A percentile compares a stretch with the other conserved stretches of the same genome.
These are phyloP conservation scores for Triticum timopheevii DNA, from an alignment of 176 grass and related monocot species.

Conservation along the genomic window DNA sequence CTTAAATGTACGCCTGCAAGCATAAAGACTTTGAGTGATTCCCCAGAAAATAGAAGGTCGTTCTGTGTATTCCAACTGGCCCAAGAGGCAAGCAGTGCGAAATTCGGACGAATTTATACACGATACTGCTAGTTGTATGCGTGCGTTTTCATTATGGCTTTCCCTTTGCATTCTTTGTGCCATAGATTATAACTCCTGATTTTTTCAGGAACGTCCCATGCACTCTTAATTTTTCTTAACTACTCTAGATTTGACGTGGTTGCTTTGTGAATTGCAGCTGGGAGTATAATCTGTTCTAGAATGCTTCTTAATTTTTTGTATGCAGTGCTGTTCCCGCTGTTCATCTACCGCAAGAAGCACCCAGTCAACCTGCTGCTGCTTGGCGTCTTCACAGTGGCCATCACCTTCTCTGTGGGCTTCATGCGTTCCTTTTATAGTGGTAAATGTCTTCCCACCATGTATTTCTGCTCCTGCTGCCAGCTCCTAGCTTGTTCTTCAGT, in stretches of 20 bases:
- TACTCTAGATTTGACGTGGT: too few species aligned
- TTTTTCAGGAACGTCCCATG: not conserved
- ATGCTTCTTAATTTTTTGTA: too few species aligned
- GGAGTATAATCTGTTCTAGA: too few species aligned
- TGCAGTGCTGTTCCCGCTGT: slow-evolving; percentile 49
- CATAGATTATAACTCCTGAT: not conserved
- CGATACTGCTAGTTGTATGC: too few species aligned
- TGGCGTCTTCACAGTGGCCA: slow-evolving; percentile 59
- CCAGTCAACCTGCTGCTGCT: slow-evolving; percentile 74
- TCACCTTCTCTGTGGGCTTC: slow-evolving; percentile 71
- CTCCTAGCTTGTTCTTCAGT: not conserved
- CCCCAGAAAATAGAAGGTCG: too few species aligned
- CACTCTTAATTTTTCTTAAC: not conserved
- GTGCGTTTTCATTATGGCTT: too few species aligned
- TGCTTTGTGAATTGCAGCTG: too few species aligned
- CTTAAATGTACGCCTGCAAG: too few species aligned
- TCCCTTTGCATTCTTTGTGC: not conserved
- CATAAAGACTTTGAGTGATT: too few species aligned
- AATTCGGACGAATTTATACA: too few species aligned
- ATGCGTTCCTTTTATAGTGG: slow-evolving; percentile 58
- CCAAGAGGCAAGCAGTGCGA: too few species aligned
- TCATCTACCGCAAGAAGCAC: slow-evolving; percentile 65
- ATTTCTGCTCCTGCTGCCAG: not conserved
- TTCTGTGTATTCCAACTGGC: too few species aligned
- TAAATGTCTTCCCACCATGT: slow-evolving; percentile 22